Conservation (phyloP, 23 red algal species). For the Gracilaria caudata region DNA sequence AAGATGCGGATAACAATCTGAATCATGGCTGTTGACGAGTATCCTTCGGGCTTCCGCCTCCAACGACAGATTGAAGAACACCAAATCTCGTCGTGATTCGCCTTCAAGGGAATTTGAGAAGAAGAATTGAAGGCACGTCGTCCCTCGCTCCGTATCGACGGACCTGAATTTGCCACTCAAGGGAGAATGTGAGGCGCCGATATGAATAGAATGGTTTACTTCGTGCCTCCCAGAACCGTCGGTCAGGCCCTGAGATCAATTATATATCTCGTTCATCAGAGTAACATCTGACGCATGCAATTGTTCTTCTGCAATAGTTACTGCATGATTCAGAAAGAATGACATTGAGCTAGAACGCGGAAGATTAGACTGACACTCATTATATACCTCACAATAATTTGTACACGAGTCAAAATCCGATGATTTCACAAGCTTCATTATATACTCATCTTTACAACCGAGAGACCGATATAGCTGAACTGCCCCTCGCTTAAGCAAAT, state of each 20-base stretch:
- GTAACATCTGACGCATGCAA: too few relatives aligned
- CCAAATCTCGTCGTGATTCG: constrained; percentile 63
- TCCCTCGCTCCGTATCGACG: constrained; percentile 40
- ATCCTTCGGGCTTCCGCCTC: constrained; percentile 72
- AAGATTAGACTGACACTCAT: constrained; percentile 9
- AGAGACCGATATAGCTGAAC: constrained; percentile 28
- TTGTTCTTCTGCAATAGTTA: too few relatives aligned
- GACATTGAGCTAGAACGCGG: constrained; percentile 13
- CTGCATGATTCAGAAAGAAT: constrained; percentile 1
- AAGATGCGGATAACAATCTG: constrained; percentile 66
- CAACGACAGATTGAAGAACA: constrained; percentile 84
- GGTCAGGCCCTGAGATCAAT: constrained; percentile 66
- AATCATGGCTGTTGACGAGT: too few relatives aligned
- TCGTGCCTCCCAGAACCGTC: constrained; percentile 44
- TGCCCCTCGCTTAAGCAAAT: constrained; percentile 24
- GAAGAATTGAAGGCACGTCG: constrained; percentile 47
- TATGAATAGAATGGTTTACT: constrained; percentile 73
- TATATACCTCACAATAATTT: constrained; percentile 52
- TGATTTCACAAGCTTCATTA: constrained; percentile 37
- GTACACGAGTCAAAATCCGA: neutral
- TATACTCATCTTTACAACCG: constrained; percentile 10
- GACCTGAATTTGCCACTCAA: constrained; percentile 60
- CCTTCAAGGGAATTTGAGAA: constrained; percentile 59
- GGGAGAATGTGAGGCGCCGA: constrained; percentile 18
- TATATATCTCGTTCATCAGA: too few relatives aligned